These are phyloP conservation scores for Lenzites betulinus DNA, from an alignment of 768 basidiomycete species.

Conservation along the genomic window DNA sequence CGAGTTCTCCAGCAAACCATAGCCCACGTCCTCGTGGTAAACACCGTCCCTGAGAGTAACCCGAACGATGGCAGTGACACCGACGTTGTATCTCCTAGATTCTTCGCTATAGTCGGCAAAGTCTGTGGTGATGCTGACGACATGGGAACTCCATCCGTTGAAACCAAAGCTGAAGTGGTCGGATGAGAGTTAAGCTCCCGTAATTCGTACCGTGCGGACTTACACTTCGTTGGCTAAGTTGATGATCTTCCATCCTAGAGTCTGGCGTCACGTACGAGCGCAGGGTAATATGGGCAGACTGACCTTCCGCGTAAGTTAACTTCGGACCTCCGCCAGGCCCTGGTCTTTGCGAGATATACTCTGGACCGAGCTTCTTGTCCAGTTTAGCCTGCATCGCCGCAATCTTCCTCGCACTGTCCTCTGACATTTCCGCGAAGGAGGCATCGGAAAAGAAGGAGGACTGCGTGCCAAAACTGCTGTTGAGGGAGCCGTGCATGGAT, in stretches of 20 bases:
- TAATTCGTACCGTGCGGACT: not conserved
- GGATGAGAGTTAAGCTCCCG: not conserved
- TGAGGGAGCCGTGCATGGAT: constrained; percentile 53
- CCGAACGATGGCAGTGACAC: constrained; percentile 82
- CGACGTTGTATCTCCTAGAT: constrained; percentile 63
- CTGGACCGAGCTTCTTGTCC: constrained; percentile 88
- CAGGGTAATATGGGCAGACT: constrained; percentile 49
- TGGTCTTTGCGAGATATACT: constrained; percentile 86
- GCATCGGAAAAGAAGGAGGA: constrained; percentile 15
- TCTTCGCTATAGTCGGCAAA: constrained; percentile 78
- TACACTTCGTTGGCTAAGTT: constrained; percentile 93
- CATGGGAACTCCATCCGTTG: constrained; percentile 89
- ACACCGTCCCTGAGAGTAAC: constrained; percentile 88
- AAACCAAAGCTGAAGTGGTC: constrained; percentile 67
- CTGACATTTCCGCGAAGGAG: constrained; percentile 48
- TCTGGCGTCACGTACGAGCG: not conserved
- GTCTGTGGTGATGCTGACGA: constrained; percentile 75
- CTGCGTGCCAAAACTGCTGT: constrained; percentile 34
- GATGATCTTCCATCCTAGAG: constrained; percentile 85
- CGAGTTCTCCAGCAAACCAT: constrained; percentile 82
- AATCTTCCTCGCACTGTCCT: constrained; percentile 66
- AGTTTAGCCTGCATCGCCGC: constrained; percentile 79
- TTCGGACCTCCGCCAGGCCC: constrained; percentile 88
- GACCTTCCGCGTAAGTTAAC: constrained; percentile 93
- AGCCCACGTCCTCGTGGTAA: constrained; percentile 93